phyloP scores from a whole-genome alignment of 2,329 filamentous ascomycete species.

The Podosphaera aphanis region DNA sequence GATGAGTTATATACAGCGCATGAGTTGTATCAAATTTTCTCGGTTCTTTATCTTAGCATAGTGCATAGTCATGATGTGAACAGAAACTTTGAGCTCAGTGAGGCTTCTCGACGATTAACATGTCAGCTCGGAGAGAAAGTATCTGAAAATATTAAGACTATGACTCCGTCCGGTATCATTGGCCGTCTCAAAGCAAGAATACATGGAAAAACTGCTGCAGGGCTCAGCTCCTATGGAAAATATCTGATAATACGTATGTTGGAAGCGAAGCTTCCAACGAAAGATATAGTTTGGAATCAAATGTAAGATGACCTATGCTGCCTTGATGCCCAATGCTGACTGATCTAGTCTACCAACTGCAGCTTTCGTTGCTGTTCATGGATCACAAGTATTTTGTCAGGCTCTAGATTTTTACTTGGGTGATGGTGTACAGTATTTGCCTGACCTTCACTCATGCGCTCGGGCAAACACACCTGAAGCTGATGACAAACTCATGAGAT shows the following conservation, averaged over 20 bases:
- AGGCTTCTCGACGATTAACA: conserved; percentile 31
- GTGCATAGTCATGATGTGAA: conserved; percentile 39
- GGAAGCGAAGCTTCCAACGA: conserved; percentile 34
- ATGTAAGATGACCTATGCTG: conserved; percentile 6
- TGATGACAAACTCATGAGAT: conserved; percentile 41
- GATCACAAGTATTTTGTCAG: conserved; percentile 49
- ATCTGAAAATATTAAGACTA: conserved; percentile 39
- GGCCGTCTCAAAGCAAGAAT: conserved; percentile 24
- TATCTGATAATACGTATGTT: conserved; percentile 40
- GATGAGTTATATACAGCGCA: conserved; percentile 29
- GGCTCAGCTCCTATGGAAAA: conserved; percentile 39
- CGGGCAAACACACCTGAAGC: conserved; percentile 28
- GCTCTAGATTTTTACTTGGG: conserved; percentile 51
- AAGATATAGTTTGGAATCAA: conserved; percentile 32
- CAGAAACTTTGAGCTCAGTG: conserved; percentile 40
- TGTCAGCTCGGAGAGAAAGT: conserved; percentile 36
- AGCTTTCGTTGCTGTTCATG: conserved; percentile 43
- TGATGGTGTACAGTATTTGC: conserved; percentile 29
- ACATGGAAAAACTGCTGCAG: conserved; percentile 26
- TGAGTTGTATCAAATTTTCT: conserved; percentile 33
- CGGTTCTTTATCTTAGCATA: conserved; percentile 39
- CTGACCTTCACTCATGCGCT: conserved; percentile 37
- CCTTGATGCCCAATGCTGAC: background rate
- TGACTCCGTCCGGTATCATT: conserved; percentile 28
- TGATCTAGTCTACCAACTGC: conserved; percentile 27